A percentile compares a stretch with the other conserved stretches of the same genome.
phyloP scores from a whole-genome alignment of 257 asterid genomes.

The Ligustrum vulgare region DNA sequence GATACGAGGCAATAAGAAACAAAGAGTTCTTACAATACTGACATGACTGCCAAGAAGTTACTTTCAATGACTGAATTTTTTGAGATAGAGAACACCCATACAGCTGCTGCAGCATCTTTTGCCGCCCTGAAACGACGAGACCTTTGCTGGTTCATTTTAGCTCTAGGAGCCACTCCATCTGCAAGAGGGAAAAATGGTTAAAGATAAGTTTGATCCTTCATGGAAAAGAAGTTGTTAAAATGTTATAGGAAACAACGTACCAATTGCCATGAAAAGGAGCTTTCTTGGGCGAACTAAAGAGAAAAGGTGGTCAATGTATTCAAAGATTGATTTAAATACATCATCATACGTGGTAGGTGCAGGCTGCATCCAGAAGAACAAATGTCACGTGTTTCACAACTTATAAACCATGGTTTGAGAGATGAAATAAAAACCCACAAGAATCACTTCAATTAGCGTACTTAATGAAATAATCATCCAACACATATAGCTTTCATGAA shows the following conservation, averaged over 20 bases:
- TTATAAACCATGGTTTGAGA: conserved; percentile 18
- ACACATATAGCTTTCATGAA: conserved; percentile 14
- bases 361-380: conserved; percentile 57
- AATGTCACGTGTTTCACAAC: not conserved
- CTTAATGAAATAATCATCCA: not conserved
- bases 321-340: conserved; percentile 81
- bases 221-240: conserved; percentile 4
- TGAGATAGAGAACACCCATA: conserved; percentile 37
- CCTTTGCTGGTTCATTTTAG: conserved; percentile 99
- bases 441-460: not conserved
- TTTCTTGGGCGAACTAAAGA: conserved; percentile 91
- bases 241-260: conserved; percentile 42
- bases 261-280: conserved; percentile 94
- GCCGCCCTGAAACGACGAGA: conserved; percentile 98
- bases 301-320: conserved; percentile 85
- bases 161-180: conserved; percentile 99
- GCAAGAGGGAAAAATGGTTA: conserved; percentile 23
- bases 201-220: conserved; percentile 16
- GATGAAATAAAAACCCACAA: not conserved
- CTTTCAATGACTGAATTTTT: conserved; percentile 12
- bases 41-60: conserved; percentile 13
- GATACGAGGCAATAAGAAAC: conserved; percentile 26
- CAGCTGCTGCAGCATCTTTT: conserved; percentile 96
- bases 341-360: conserved; percentile 85
- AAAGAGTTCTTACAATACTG: conserved; percentile 16